phyloP scores from a whole-genome alignment of 2,329 filamentous ascomycete genomes.

The Scytalidium lignicola region DNA sequence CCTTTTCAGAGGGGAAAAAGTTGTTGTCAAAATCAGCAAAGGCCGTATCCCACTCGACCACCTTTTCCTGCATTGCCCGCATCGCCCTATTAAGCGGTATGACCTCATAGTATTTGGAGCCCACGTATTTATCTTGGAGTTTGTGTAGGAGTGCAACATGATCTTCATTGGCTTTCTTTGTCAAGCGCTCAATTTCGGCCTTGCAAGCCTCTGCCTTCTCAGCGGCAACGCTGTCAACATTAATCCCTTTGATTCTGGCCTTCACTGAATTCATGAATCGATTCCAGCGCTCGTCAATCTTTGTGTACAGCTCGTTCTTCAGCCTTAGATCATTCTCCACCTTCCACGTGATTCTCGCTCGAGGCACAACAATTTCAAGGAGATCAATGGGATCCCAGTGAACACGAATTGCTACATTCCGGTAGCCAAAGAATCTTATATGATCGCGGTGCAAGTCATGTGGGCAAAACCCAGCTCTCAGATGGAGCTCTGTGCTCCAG shows the following conservation, averaged over 20 bases:
- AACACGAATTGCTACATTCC: conserved; percentile 78
- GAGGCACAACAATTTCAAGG: conserved; percentile 89
- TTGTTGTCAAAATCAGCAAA: conserved; percentile 90
- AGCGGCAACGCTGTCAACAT: conserved; percentile 82
- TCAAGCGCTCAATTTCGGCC: conserved; percentile 72
- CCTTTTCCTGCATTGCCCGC: conserved; percentile 86
- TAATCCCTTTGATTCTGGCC: conserved; percentile 78
- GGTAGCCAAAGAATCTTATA: conserved; percentile 85
- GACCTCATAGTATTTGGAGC: conserved; percentile 93
- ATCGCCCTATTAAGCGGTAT: conserved; percentile 88
- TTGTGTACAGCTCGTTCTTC: conserved; percentile 85
- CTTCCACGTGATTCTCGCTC: conserved; percentile 91
- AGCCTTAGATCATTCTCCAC: conserved; percentile 88
- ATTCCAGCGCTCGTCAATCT: conserved; percentile 75
- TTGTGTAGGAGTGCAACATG: conserved; percentile 68
- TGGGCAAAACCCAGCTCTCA: conserved; percentile 69
- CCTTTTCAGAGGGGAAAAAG: conserved; percentile 91
- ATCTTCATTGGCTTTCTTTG: conserved; percentile 78
- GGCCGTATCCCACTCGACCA: conserved; percentile 85
- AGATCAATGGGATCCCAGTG: conserved; percentile 92
- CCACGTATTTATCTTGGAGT: conserved; percentile 85
- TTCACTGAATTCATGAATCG: conserved; percentile 87
- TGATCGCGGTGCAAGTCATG: conserved; percentile 93
- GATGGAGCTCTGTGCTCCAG: conserved; percentile 81
- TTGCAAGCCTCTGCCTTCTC: conserved; percentile 82